Base-by-base conservation (phyloP, 768 basidiomycete genomes). In the Tylopilus intermedius region DNA sequence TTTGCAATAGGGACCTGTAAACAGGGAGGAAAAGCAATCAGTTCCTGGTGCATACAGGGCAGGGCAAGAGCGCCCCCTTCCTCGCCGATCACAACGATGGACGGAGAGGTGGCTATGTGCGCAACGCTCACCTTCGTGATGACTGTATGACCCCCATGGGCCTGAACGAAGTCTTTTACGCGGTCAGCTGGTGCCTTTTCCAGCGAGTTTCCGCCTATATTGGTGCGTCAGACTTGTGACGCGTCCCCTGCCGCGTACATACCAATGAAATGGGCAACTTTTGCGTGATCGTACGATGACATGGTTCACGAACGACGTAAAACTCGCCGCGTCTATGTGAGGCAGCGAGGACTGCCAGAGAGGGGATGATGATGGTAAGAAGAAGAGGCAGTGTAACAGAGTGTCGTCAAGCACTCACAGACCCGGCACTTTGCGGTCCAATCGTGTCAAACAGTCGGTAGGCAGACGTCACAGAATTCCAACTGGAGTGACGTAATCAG, bases 1-100 rank as follows among this genome's bases (percentile, higher is more conserved):
- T 98, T 98, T 58, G 94, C 94, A 71, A 99, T 98, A 62, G 98
- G 88, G 62, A 98, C 88, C 95, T 98, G 29, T 1, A 18, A 15
- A 21, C 15, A 22, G 48, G 45, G 1, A 35, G 13, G 30, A 37
- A 14, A 46, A 8, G 18, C 0, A 14, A 53, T 67, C 24, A 66
- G 58, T 13, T 35, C 43, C n/a, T 1, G 21, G 8, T 40, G 13
- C 13, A 51, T 37, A 30, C 11, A 40, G 27, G 15, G 41, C 21
- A 4, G n/a, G 11, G 11, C 44, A 22, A 29, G 45, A 24, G 15
- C 3, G 26, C 26, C 33, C 30, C 21, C 45, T 18, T 18, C 18
- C 18, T 18, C 18, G 18, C 47, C 44, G 47, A 55, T 29, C 27
- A 40, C 47, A 18, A 29, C 18, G 46, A 29, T 53, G 46, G 49